Conservation (phyloP, 73 alveolate species). For the Stentor roeselii region DNA sequence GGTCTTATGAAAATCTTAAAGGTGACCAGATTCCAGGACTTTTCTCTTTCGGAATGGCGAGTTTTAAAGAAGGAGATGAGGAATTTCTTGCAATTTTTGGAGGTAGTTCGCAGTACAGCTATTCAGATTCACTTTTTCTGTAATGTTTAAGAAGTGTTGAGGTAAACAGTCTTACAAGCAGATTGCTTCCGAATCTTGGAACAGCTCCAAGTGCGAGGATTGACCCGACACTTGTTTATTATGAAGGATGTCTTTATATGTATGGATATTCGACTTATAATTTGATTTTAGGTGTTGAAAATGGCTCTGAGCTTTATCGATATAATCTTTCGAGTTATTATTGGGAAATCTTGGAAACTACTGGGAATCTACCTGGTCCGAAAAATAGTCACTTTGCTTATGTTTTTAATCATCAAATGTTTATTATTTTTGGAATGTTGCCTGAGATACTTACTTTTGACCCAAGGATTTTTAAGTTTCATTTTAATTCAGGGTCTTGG, state of each 20-base stretch:
- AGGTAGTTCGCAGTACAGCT: neutral
- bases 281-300: neutral
- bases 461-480: neutral
- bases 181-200: neutral
- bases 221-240: neutral
- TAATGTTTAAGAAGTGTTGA: neutral
- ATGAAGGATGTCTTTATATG: neutral
- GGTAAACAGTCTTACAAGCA: neutral
- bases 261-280: neutral
- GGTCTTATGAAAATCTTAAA: neutral
- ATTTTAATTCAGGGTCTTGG: neutral
- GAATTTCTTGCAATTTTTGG: neutral
- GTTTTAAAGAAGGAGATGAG: neutral
- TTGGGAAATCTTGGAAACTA: neutral
- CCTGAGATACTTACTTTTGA: neutral
- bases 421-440: neutral
- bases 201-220: neutral
- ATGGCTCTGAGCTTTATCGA: neutral
- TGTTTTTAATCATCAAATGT: neutral
- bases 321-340: neutral
- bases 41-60: neutral
- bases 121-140: neutral
- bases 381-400: neutral
- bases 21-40: neutral
- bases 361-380: neutral